A percentile compares a stretch with the other conserved stretches of the same genome.
Conservation (phyloP, 2,329 filamentous ascomycete species). For the Penicillium sp. region DNA sequence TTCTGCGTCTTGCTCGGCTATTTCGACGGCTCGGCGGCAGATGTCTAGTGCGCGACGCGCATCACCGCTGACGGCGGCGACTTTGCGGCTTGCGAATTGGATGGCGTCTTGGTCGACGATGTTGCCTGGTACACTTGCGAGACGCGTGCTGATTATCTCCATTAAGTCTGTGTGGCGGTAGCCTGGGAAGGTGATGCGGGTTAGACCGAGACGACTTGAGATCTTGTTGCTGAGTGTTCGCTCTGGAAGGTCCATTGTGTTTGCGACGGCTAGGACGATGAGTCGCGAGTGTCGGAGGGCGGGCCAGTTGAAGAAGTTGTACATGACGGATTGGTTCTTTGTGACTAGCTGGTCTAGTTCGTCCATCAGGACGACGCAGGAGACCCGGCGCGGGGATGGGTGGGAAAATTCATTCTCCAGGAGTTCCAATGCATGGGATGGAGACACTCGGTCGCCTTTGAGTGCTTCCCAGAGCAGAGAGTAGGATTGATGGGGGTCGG, state of each 20-base stretch:
- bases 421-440: conserved; percentile 86
- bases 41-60: conserved; percentile 92
- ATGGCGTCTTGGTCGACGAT: conserved; percentile 92
- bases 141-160: conserved; percentile 93
- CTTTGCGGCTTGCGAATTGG: conserved; percentile 94
- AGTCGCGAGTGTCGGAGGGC: conserved; percentile 86
- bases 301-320: conserved; percentile 99
- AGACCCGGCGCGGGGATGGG: conserved; percentile 85
- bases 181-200: conserved; percentile 93
- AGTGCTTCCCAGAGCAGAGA: conserved; percentile 94
- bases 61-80: conserved; percentile 94
- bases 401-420: conserved; percentile 91
- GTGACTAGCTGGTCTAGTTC: conserved; percentile 97
- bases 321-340: conserved; percentile 99
- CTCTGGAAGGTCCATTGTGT: conserved; percentile 98
- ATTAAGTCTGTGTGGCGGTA: conserved; percentile 98
- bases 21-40: conserved; percentile 90
- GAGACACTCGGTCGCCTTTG: conserved; percentile 88
- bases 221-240: conserved; percentile 98
- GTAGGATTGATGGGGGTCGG: conserved; percentile 96
- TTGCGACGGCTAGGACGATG: conserved; percentile 95
- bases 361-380: conserved; percentile 97
- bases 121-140: conserved; percentile 83
- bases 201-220: conserved; percentile 85
- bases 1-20: conserved; percentile 75